A percentile compares a stretch with the other conserved stretches of the same genome.
These are phyloP conservation scores for Nakazawaea anatomiae DNA, from an alignment of 805 yeast species.

Conservation along the genomic window DNA sequence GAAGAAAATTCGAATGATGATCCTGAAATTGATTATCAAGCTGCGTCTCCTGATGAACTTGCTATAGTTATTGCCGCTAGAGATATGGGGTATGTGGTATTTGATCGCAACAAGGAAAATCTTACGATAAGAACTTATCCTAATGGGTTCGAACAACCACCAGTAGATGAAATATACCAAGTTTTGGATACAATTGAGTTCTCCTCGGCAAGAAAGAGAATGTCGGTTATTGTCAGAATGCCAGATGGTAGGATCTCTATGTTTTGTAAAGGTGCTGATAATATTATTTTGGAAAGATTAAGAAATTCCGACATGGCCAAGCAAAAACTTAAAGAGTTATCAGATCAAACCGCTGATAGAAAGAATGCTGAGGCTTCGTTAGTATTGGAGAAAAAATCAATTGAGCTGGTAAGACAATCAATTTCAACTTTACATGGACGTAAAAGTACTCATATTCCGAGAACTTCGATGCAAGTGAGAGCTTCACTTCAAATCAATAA, in stretches of 20 bases:
- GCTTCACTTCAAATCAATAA: not conserved
- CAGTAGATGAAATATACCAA: constrained; percentile 64
- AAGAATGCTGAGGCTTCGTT: constrained; percentile 73
- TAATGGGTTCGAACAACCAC: constrained; percentile 61
- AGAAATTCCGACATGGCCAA: constrained; percentile 52
- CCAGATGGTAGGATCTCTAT: constrained; percentile 74
- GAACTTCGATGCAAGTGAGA: constrained; percentile 21
- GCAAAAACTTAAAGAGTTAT: constrained; percentile 58
- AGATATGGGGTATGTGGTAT: constrained; percentile 87
- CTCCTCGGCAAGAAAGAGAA: constrained; percentile 81
- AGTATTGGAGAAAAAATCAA: constrained; percentile 51
- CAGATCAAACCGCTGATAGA: constrained; percentile 51
- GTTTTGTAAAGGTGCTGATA: constrained; percentile 95
- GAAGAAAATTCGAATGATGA: constrained; percentile 23
- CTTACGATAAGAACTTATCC: constrained; percentile 78
- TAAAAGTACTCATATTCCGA: constrained; percentile 22
- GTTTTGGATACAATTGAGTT: constrained; percentile 81
- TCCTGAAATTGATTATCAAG: constrained; percentile 70
- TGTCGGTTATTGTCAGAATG: constrained; percentile 79
- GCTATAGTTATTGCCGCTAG: constrained; percentile 93
- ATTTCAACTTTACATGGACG: constrained; percentile 16
- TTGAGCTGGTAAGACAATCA: constrained; percentile 27
- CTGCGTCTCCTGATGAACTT: constrained; percentile 94
- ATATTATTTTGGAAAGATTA: constrained; percentile 73
- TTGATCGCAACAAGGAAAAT: constrained; percentile 54